Evolutionary conservation across 2,329 filamentous ascomycete genomes (phyloP), one percentile per base, ranked within the genome.

Genomic region (Apiospora rasikravindrae): DNA sequence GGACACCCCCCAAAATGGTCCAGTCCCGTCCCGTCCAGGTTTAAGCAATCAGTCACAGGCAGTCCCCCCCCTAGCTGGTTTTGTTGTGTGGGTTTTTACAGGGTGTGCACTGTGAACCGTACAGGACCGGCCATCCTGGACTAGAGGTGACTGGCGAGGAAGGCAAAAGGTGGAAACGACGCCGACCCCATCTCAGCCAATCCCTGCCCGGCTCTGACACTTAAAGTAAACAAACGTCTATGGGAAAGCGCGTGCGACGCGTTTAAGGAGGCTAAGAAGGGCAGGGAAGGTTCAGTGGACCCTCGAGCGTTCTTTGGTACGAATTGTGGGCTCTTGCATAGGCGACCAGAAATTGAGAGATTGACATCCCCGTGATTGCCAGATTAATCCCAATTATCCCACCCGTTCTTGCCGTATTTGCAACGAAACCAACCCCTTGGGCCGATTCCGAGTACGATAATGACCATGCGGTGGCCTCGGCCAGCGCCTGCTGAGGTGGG

Each of bases 241-340:
- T 24, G 45, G 33, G 47, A 69, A 40, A 53, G 68, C 68, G 68
- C 68, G 68, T 53, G 68, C 68, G 68, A 69, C 68, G 68, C 68
- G 68, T 69, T 57, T 29, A 69, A 69, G 68, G 68, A 57, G 67
- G 44, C 37, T 51, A 64, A 19, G 57, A 13, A 68, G 66, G 22
- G 66, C 66, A 68, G n/a, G 66, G 45, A 69, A 69, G n/a, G 68
- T 69, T 69, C 37, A 24, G 68, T 69, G 68, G 68, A 69, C 47
- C 47, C 29, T 53, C 29, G 68, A 57, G 68, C 68, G 68, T 57
- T 51, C 68, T 68, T 68, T 47, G 66, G 66, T 68, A 68, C 57
- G 33, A 64, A 68, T 13, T 45, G 19, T 68, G 66, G 66, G n/a
- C 6, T 13, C 66, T 44, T 47, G 44, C 44, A 68, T 68, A 45